These are phyloP conservation scores for Penicillium verhagenii DNA, from an alignment of 495 filamentous ascomycete genomes.

Conservation along the genomic window DNA sequence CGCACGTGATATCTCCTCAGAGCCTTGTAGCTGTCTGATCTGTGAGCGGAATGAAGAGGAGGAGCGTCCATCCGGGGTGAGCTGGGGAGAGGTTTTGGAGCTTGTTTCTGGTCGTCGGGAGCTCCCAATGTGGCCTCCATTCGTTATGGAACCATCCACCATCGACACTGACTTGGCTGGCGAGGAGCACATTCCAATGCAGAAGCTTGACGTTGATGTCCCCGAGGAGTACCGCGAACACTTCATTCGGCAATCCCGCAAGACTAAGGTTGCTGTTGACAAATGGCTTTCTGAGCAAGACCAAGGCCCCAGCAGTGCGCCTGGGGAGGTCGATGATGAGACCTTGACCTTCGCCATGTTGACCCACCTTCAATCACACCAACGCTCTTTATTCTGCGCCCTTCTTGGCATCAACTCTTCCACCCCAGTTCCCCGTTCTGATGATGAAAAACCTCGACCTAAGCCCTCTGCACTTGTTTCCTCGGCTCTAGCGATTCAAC, in stretches of 20 bases:
- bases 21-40: slow-evolving; percentile 77
- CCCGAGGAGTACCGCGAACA: slow-evolving; percentile 87
- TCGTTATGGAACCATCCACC: slow-evolving; percentile 58
- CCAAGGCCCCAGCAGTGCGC: slow-evolving; percentile 66
- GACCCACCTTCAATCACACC: slow-evolving; percentile 74
- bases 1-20: slow-evolving; percentile 80
- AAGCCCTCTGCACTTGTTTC: slow-evolving; percentile 68
- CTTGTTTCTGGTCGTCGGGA: slow-evolving; percentile 83
- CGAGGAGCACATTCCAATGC: slow-evolving; percentile 61
- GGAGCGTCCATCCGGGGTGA: slow-evolving; percentile 66
- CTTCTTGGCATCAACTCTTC: slow-evolving; percentile 67
- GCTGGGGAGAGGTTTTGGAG: slow-evolving; percentile 96
- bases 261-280: slow-evolving; percentile 80
- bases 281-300: slow-evolving; percentile 80
- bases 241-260: slow-evolving; percentile 82
- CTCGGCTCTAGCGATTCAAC: slow-evolving; percentile 73
- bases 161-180: slow-evolving; percentile 54
- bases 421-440: slow-evolving; percentile 41
- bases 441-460: slow-evolving; percentile 49
- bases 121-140: slow-evolving; percentile 84
- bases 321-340: slow-evolving; percentile 86
- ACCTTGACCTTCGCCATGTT: slow-evolving; percentile 90
- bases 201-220: slow-evolving; percentile 86
- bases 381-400: slow-evolving; percentile 74
- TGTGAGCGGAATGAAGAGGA: slow-evolving; percentile 60